Conservation (phyloP, 306 rosid species). For the Delonix regia region DNA sequence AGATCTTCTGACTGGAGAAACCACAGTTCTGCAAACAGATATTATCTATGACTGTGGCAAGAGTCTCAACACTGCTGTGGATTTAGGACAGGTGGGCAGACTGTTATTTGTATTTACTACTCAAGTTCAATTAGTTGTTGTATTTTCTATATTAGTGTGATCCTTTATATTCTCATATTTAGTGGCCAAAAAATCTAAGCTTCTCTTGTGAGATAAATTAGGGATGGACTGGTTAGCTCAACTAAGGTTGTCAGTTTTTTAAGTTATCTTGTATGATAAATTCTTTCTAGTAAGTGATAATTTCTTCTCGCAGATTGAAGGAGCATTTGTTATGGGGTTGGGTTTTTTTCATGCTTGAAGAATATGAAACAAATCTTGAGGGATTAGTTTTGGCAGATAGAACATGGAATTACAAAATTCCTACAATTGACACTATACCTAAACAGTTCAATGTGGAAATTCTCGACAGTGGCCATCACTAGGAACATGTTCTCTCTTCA, state of each 20-base stretch:
- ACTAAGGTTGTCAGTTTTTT: background rate
- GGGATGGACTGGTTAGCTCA: too few species aligned
- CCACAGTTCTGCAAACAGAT: conserved; percentile 71
- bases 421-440: conserved; percentile 84
- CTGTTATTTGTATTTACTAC: background rate
- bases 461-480: conserved; percentile 70
- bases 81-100: conserved; percentile 82
- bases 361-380: conserved; percentile 58
- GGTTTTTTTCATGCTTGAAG: conserved; percentile 94
- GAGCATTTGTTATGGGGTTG: conserved; percentile 87
- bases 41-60: conserved; percentile 92
- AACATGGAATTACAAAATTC: conserved; percentile 90
- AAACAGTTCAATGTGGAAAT: conserved; percentile 79
- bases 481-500: conserved; percentile 78
- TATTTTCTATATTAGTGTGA: too few species aligned
- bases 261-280: background rate
- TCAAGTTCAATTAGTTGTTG: conserved; percentile 6
- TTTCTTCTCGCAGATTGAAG: conserved; percentile 85
- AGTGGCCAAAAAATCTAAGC: too few species aligned
- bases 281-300: background rate
- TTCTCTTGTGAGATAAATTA: too few species aligned
- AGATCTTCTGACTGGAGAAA: conserved; percentile 80
- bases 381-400: conserved; percentile 69
- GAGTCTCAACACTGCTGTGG: conserved; percentile 95
- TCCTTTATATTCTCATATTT: too few species aligned